These are phyloP conservation scores for Diaporthe amygdali DNA, from an alignment of 2,329 filamentous ascomycete species.

Conservation along the genomic window DNA sequence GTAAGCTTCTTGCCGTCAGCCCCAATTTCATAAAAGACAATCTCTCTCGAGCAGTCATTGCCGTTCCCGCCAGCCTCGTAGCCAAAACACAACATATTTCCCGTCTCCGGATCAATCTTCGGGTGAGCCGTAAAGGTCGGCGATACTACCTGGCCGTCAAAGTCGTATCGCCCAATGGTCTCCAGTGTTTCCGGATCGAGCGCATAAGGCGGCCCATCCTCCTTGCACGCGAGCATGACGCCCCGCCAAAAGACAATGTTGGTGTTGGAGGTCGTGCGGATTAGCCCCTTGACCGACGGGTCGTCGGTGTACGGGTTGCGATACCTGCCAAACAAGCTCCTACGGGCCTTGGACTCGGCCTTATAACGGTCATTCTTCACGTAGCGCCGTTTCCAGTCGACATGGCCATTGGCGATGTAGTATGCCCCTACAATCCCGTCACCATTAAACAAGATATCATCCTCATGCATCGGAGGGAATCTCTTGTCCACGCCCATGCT, in stretches of 20 bases:
- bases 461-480: conserved; percentile 34
- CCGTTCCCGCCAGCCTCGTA: conserved; percentile 52
- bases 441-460: conserved; percentile 43
- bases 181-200: conserved; percentile 55
- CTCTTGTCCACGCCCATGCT: conserved; percentile 45
- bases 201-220: conserved; percentile 56
- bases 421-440: conserved; percentile 43
- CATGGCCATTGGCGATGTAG: conserved; percentile 34
- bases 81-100: conserved; percentile 57
- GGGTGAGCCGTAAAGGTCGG: conserved; percentile 58
- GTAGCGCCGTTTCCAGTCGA: conserved; percentile 36
- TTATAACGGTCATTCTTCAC: conserved; percentile 33
- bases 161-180: conserved; percentile 54
- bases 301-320: conserved; percentile 63
- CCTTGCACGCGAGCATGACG: conserved; percentile 58
- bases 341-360: conserved; percentile 34
- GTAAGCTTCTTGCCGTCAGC: background rate
- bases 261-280: conserved; percentile 62
- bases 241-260: conserved; percentile 63
- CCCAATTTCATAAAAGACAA: conserved; percentile 33
- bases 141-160: conserved; percentile 52
- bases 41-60: conserved; percentile 46
- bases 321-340: conserved; percentile 56
- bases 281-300: conserved; percentile 57
- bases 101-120: conserved; percentile 55